Conservation (phyloP, 331 rosid genomes). For the Saraca asoca region DNA sequence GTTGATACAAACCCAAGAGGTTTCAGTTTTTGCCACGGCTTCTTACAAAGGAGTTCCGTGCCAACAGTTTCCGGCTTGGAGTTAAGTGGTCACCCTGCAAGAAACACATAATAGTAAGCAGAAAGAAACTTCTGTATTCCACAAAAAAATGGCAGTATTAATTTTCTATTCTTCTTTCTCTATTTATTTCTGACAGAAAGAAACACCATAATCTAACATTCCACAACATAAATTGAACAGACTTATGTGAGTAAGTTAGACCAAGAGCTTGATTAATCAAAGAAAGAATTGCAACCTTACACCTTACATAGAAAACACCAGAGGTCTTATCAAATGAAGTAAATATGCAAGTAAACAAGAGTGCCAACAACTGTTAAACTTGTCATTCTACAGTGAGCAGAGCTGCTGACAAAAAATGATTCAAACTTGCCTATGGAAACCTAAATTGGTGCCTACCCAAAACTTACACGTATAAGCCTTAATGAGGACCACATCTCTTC, state of each 20-base stretch:
- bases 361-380: background rate
- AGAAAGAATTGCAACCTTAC: too few species aligned
- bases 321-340: too few species aligned
- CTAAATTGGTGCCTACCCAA: background rate
- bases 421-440: background rate
- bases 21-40: constrained; percentile 68
- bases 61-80: constrained; percentile 61
- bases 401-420: background rate
- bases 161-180: too few species aligned
- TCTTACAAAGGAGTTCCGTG: constrained; percentile 64
- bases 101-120: constrained; percentile 22
- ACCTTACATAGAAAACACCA: too few species aligned
- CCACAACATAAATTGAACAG: constrained; percentile 13
- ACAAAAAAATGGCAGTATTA: background rate
- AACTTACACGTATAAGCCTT: background rate
- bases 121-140: constrained; percentile 30
- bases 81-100: constrained; percentile 74
- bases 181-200: too few species aligned
- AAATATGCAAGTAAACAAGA: background rate
- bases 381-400: background rate
- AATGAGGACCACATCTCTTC: background rate
- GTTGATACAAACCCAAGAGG: constrained; percentile 3
- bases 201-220: constrained; percentile 6
- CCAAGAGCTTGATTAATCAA: too few species aligned
- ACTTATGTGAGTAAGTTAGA: constrained; percentile 2